These are phyloP conservation scores for Thinopyrum elongatum DNA, from an alignment of 176 grass and related monocot species.

Conservation along the genomic window DNA sequence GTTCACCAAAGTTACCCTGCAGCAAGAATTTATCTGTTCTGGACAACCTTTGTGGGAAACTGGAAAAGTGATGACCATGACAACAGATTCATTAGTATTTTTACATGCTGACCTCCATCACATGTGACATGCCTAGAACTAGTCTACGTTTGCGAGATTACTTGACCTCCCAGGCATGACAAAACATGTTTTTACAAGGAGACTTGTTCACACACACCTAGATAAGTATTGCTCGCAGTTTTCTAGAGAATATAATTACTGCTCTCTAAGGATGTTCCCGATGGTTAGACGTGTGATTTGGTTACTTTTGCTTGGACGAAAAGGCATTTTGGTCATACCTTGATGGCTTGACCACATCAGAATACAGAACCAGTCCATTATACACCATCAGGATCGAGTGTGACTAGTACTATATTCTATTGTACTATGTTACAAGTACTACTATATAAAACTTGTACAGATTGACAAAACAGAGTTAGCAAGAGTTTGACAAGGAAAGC, in stretches of 20 bases:
- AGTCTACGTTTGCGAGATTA: background rate
- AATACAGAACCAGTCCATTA: slow-evolving; percentile 1
- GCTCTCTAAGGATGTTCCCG: background rate
- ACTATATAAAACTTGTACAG: background rate
- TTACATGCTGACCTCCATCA: background rate
- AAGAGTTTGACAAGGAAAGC: background rate
- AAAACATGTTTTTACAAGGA: background rate
- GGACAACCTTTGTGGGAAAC: background rate
- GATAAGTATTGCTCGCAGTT: background rate
- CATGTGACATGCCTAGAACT: background rate
- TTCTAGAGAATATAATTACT: background rate
- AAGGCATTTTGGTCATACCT: slow-evolving; percentile 14
- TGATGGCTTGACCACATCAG: slow-evolving; percentile 9
- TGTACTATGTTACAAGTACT: background rate
- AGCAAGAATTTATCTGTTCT: background rate
- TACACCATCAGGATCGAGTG: background rate
- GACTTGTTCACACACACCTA: background rate
- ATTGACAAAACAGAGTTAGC: background rate
- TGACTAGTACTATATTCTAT: background rate
- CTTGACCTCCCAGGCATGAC: background rate
- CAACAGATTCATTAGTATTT: background rate
- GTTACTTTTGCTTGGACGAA: background rate
- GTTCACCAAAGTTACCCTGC: background rate
- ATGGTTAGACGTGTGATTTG: background rate
- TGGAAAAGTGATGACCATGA: background rate